Base-by-base conservation (phyloP, 352 stramenopile genomes). In the Pythium rishiriense region DNA sequence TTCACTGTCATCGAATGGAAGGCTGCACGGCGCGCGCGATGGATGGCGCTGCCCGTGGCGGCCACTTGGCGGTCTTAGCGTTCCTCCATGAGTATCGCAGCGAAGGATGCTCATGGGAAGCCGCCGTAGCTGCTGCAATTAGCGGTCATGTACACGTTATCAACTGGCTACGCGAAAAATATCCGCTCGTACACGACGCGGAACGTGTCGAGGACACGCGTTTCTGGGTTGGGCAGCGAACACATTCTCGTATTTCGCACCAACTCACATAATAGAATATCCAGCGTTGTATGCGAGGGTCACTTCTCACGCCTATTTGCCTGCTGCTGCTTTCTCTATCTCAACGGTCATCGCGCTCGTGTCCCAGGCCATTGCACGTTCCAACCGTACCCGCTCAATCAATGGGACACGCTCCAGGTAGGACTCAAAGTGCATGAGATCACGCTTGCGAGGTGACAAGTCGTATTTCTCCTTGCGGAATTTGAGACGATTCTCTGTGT, bases 391-490 rank as follows among this genome's bases (percentile, higher is more conserved):
- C 19, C 76, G 70, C 39, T 89, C 80, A 0, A 46, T 78, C 17
- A 89, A 56, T 17, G 74, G 83, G 31, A 89, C 75, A n/a, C 76
- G 76, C 51, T 89, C 78, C 6, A 89, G 47, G 22, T 75, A 76
- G 55, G 70, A 54, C 42, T 89, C 80, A 17, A 89, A 89, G 14
- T 52, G 51, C 1, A 21, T 51, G 15, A 89, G 64, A 7, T 83
- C 75, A 11, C 68, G 64, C 42, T 74, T 76, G 1, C 71, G 66
- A 0, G 78, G 70, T 17, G 75, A 85, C 37, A 89, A 50, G 47
- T 82, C 56, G 64, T 89, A 87, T 46, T 70, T 77, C 47, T 87
- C 80, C 67, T 89, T 89, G 46, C 72, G 73, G 39, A 81, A 83
- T 15, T 78, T 72, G 9, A 58, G 35, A 19, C 75, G 70, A 41